Conservation (phyloP, 2,329 filamentous ascomycete species). For the Xylariaceae sp. region DNA sequence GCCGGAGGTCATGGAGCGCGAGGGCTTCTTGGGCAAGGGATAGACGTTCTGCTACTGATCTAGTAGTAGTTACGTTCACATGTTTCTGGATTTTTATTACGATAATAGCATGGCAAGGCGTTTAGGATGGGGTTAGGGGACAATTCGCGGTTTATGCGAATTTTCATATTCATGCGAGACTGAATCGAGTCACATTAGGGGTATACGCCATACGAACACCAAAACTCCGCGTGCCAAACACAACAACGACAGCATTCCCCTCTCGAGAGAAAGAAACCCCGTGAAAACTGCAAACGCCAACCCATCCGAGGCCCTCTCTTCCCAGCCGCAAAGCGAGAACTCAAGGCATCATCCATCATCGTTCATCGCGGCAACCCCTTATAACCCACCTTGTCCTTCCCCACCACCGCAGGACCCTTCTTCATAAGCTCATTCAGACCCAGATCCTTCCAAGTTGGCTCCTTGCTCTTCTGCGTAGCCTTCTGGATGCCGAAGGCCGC, state of each 20-base stretch:
- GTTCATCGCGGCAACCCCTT: conserved; percentile 35
- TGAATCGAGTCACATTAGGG: conserved; percentile 1
- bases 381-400: conserved; percentile 16
- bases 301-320: neutral
- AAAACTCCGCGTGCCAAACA: neutral
- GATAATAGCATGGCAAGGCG: conserved; percentile 24
- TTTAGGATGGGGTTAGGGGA: conserved; percentile 9
- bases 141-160: conserved; percentile 12
- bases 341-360: neutral
- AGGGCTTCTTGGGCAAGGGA: conserved; percentile 68
- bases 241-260: neutral
- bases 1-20: conserved; percentile 84
- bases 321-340: neutral
- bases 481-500: conserved; percentile 81
- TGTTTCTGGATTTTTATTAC: conserved; percentile 8
- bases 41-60: conserved; percentile 19
- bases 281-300: conserved; percentile 1
- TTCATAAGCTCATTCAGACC: conserved; percentile 67
- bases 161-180: conserved; percentile 1
- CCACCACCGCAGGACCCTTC: conserved; percentile 42
- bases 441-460: conserved; percentile 74
- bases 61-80: conserved; percentile 2
- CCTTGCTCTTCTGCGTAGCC: conserved; percentile 65
- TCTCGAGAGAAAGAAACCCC: neutral
- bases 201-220: conserved; percentile 1